Evolutionary conservation across 805 yeast genomes (phyloP).

Genomic region (Barnettozyma populi): DNA sequence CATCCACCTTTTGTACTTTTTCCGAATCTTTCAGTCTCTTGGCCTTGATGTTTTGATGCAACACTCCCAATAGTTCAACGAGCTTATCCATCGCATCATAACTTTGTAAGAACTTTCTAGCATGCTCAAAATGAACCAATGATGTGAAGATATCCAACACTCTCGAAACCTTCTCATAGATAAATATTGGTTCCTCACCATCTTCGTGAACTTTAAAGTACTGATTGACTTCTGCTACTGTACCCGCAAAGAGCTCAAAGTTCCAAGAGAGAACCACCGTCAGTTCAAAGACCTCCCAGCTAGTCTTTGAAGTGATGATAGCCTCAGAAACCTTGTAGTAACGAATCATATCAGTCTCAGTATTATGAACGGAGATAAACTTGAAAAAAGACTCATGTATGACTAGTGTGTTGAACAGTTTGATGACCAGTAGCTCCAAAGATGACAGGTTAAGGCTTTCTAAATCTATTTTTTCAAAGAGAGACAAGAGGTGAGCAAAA

Average conservation of each 20-base stretch:
- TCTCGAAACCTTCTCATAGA: constrained; percentile 27
- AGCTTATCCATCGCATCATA: constrained; percentile 33
- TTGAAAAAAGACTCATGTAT: constrained; percentile 32
- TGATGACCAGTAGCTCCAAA: constrained; percentile 21
- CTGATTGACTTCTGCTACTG: constrained; percentile 16
- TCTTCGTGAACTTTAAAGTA: constrained; percentile 23
- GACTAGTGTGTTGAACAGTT: constrained; percentile 26
- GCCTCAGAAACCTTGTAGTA: constrained; percentile 27
- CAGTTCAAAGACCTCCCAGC: constrained; percentile 33
- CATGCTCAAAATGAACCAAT: constrained; percentile 30
- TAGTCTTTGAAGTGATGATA: constrained; percentile 30
- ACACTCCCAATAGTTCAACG: constrained; percentile 25
- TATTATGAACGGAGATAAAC: constrained; percentile 21
- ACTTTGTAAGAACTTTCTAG: constrained; percentile 30
- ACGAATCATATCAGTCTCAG: constrained; percentile 12
- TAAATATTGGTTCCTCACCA: constrained; percentile 13
- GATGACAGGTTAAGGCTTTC: constrained; percentile 10
- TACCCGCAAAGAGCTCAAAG: constrained; percentile 26
- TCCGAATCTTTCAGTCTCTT: constrained; percentile 21
- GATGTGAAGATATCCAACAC: constrained; percentile 30
- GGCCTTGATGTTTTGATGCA: constrained; percentile 32
- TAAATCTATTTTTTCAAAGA: constrained; percentile 17
- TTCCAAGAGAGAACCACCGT: constrained; percentile 37
- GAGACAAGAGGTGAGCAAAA: constrained; percentile 9
- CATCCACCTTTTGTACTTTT: constrained; percentile 10